phyloP scores from a whole-genome alignment of 306 rosid species.

The Hippophae rhamnoides region DNA sequence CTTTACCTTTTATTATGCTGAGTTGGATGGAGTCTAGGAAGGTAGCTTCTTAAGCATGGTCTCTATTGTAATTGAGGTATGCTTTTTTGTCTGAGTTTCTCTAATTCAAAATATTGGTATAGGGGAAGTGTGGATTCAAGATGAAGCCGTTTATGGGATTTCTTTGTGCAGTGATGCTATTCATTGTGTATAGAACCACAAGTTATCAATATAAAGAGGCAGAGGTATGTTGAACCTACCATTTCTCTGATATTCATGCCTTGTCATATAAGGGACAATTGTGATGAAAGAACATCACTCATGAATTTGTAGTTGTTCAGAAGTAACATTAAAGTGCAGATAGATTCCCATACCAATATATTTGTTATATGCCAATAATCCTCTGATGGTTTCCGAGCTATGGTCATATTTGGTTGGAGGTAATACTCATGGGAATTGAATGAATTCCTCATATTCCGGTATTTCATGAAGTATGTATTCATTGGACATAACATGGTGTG shows the following conservation, averaged over 20 bases:
- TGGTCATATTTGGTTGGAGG: too few species aligned
- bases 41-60: neutral
- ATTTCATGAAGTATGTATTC: too few species aligned
- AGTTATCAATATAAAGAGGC: conserved; percentile 67
- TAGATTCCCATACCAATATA: neutral
- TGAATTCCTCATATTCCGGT: too few species aligned
- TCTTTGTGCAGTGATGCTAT: conserved; percentile 60
- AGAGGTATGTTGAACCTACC: conserved; percentile 35
- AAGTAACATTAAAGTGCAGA: neutral
- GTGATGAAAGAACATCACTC: neutral
- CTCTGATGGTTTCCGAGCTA: too few species aligned
- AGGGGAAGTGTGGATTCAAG: conserved; percentile 73
- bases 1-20: neutral
- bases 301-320: conserved; percentile 6
- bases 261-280: neutral
- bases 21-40: neutral
- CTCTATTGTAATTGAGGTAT: neutral
- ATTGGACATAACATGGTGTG: too few species aligned
- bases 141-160: conserved; percentile 84
- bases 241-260: conserved; percentile 4
- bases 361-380: too few species aligned
- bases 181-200: conserved; percentile 86
- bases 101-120: conserved; percentile 19
- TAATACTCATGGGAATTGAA: too few species aligned
- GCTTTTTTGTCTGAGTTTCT: conserved; percentile 2